These are phyloP conservation scores for Fusarium annulatum DNA, from an alignment of 2,329 filamentous ascomycete genomes.

Conservation along the genomic window DNA sequence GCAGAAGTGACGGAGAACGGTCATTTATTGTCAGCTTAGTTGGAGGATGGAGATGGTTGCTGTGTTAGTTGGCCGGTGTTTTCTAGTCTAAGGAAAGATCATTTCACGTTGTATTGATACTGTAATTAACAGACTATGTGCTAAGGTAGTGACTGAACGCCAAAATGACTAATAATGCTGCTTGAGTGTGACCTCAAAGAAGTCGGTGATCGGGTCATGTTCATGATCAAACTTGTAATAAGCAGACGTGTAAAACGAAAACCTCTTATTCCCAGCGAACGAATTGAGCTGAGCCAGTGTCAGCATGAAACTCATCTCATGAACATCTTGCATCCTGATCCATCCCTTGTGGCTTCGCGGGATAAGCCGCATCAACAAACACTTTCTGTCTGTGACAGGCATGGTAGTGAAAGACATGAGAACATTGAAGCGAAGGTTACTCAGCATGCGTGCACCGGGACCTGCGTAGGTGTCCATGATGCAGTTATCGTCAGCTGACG, in stretches of 20 bases:
- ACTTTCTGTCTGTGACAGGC: background rate
- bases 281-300: background rate
- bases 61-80: too few relatives aligned
- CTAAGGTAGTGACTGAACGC: background rate
- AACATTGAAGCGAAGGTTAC: background rate
- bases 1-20: too few relatives aligned
- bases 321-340: background rate
- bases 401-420: background rate
- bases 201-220: accelerated
- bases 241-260: background rate
- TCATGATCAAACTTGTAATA: background rate
- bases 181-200: accelerated
- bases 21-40: too few relatives aligned
- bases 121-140: background rate
- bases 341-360: background rate
- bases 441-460: background rate
- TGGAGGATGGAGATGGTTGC: too few relatives aligned
- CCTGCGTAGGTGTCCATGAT: background rate
- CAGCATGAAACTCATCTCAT: background rate
- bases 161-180: too few relatives aligned
- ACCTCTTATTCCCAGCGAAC: accelerated
- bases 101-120: too few relatives aligned
- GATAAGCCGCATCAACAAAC: background rate
- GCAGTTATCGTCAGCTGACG: background rate
- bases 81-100: too few relatives aligned